Base-by-base conservation (phyloP, 805 yeast genomes). In the Candida bentonensis region DNA sequence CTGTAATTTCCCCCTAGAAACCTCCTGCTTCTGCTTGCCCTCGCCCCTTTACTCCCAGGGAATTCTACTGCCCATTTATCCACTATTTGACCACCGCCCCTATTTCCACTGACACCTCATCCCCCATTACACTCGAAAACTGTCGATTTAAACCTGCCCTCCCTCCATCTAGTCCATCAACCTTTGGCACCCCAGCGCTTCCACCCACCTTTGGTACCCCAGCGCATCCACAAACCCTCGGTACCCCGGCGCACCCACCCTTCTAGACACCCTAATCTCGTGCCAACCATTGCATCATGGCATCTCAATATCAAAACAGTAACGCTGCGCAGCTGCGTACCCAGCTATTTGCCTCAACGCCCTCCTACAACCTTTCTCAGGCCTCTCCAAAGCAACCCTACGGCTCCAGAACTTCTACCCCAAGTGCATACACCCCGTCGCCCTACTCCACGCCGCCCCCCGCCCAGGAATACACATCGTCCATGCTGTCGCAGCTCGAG, bases 401-500 rank as follows among this genome's bases (percentile, higher is more conserved):
- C 17, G 20, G 7, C 36, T 56, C 47, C 43, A 44, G 56, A 23
- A 36, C 49, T 3, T 57, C 57, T 4, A 47, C 57, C 21, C 60
- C 61, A 15, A 53, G 56, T 42, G 39, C 50, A 26, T 30, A 30
- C 36, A 30, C 36, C 7, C 36, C 36, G 20, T 13, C 36, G 7
- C 36, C 36, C 7, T 30, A 30, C 20, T 30, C 36, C 20, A 30
- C 36, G 11, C 36, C 36, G 11, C 36, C 36, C 7, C 36, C 36
- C 7, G 17, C 7, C 2, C 52, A 57, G 46, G 42, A 68, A 54
- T 72, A 66, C 55, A 64, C 72, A 13, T 81, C 77, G 39, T 62
- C 75, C 22, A 66, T 70, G 45, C 53, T 78, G 51, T 71, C 80
- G 20, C 76, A 74, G 47, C 56, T 81, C 42, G 88, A 81, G 56